Evolutionary conservation across 2,329 filamentous ascomycete species (phyloP), one percentile per base, ranked within the genome.

Genomic region (Verticillium dahliae): DNA sequence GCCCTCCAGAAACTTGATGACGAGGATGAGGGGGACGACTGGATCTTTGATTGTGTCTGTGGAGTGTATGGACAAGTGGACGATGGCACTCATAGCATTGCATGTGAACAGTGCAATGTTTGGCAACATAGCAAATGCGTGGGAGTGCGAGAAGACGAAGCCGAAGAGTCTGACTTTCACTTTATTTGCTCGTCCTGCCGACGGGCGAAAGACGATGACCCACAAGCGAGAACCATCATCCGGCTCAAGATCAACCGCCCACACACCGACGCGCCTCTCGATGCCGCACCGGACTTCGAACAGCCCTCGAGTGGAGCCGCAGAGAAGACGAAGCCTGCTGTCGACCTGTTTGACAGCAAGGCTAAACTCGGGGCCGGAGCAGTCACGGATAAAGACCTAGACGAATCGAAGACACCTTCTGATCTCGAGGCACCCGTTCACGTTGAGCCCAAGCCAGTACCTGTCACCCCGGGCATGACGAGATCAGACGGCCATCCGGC

Each of bases 91-190:
- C 93, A 97, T 72, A 97, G 92, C 72, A 88, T 99, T 66, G 90
- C 93, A 34, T 99, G 95, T 75, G 95, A 99, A 71, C 88, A 83
- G 67, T 99, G 95, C 79, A 96, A 89, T 71, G 89, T 96, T 57
- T 99, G 95, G 95, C 94, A 98, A 73, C 95, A 99, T 72, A 96
- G 92, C 80, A 91, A 90, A 69, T 99, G 95, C 71, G 84, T 97
- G 63, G 89, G 88, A 50, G 90, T 98, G 65, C 84, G 85, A 56
- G 85, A 96, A 68, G 78, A 83, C 63, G 90, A 93, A 65, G 93
- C 92, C 0, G 94, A 97, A 66, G 82, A 87, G 56, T 86, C 91
- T 1, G 90, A 96, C 66, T 98, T 98, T 69, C 87, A 91, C 64
- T 97, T 97, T 70, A 75, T 97, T 66, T 98, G 94, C 76, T 79